A percentile compares a stretch with the other conserved stretches of the same genome.
phyloP scores from a whole-genome alignment of 768 basidiomycete genomes.

The Galerina sulciceps region DNA sequence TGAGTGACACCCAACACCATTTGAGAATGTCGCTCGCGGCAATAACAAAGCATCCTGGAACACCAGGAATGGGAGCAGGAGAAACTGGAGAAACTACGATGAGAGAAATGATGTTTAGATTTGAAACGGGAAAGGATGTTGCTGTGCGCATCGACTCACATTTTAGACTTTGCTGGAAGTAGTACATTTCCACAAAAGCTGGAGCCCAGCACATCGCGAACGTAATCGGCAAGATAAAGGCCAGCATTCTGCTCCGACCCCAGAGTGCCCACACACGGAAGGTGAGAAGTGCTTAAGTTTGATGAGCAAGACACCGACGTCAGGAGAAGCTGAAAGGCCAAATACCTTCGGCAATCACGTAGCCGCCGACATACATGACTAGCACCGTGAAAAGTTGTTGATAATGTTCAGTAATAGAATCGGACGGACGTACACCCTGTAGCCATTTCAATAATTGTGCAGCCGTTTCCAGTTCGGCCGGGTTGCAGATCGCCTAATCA shows the following conservation, averaged over 20 bases:
- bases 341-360: background rate
- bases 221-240: background rate
- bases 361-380: slow-evolving; percentile 5
- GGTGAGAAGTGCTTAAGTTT: background rate
- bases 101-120: background rate
- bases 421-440: background rate
- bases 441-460: background rate
- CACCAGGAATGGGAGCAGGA: background rate
- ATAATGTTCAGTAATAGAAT: background rate
- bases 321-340: background rate
- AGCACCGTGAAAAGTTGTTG: background rate
- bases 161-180: background rate
- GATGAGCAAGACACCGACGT: background rate
- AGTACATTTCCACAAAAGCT: background rate
- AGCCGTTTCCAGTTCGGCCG: background rate
- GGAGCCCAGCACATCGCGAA: background rate
- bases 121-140: background rate
- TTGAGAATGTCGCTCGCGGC: slow-evolving; percentile 2
- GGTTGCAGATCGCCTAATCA: slow-evolving; percentile 6
- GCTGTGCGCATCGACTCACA: background rate
- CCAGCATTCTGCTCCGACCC: background rate
- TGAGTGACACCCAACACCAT: slow-evolving; percentile 15
- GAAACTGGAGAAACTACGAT: background rate
- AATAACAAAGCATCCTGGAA: slow-evolving; percentile 12
- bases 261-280: slow-evolving; percentile 6